phyloP scores from a whole-genome alignment of 2,329 filamentous ascomycete species.

The Hymenotorrendiella dingleyae region DNA sequence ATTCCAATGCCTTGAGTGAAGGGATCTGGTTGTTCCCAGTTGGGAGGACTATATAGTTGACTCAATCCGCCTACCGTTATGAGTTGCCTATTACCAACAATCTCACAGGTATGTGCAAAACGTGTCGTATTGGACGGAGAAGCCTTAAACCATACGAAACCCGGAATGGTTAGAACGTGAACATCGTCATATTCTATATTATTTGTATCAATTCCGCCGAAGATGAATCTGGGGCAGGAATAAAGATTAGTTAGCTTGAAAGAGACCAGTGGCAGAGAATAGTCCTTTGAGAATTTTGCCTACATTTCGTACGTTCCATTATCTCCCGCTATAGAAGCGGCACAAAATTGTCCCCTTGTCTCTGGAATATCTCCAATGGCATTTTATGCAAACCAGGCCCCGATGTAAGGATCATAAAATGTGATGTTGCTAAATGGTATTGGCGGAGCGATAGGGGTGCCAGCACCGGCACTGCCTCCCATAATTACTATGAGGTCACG shows the following conservation, averaged over 20 bases:
- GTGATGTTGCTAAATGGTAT: slow-evolving; percentile 8
- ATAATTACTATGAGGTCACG: background rate
- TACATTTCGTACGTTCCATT: slow-evolving; percentile 17
- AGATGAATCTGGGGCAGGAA: slow-evolving; percentile 14
- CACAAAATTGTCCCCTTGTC: slow-evolving; percentile 11
- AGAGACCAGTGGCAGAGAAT: too few relatives aligned
- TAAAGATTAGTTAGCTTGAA: too few relatives aligned
- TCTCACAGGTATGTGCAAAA: slow-evolving; percentile 10
- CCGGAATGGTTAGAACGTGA: slow-evolving; percentile 18
- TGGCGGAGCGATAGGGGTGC: background rate
- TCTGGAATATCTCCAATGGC: slow-evolving; percentile 13
- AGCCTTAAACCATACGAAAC: slow-evolving; percentile 18
- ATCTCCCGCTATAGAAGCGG: slow-evolving; percentile 5
- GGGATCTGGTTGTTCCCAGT: slow-evolving; percentile 10
- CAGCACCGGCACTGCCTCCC: background rate
- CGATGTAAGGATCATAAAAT: slow-evolving; percentile 10
- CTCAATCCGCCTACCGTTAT: slow-evolving; percentile 14
- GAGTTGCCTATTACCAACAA: slow-evolving; percentile 16
- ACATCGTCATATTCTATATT: slow-evolving; percentile 10
- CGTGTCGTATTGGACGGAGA: slow-evolving; percentile 8
- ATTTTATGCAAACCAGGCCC: slow-evolving; percentile 9
- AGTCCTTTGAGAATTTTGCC: too few relatives aligned
- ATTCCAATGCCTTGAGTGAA: slow-evolving; percentile 14
- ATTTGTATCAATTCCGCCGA: slow-evolving; percentile 5
- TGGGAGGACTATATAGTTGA: too few relatives aligned